phyloP scores from a whole-genome alignment of 202 grass and related monocot species.

The Setaria italica region DNA sequence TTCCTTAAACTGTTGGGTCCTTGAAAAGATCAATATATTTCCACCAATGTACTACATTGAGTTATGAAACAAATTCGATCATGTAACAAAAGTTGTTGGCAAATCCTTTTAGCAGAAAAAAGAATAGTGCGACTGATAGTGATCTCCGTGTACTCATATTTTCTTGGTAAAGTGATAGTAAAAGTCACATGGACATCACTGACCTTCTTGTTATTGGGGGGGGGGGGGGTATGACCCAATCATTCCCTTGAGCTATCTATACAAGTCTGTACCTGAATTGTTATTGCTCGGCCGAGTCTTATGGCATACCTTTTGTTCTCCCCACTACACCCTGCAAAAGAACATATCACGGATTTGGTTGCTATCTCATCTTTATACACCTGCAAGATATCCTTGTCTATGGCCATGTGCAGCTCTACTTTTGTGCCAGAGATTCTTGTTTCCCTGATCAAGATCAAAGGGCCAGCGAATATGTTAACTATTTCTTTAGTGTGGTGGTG shows the following conservation, averaged over 20 bases:
- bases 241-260: conserved; percentile 15
- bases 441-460: conserved; percentile 33
- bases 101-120: neutral
- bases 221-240: neutral
- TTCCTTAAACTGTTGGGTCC: neutral
- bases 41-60: neutral
- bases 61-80: neutral
- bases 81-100: neutral
- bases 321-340: conserved; percentile 52
- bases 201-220: neutral
- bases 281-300: conserved; percentile 42
- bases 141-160: neutral
- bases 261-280: conserved; percentile 42
- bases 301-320: conserved; percentile 43
- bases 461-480: conserved; percentile 25
- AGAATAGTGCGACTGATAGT: neutral
- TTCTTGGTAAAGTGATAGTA: neutral
- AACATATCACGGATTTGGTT: conserved; percentile 52
- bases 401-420: conserved; percentile 6
- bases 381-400: conserved; percentile 57
- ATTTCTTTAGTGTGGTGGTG: conserved; percentile 7
- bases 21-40: conserved; percentile 11
- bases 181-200: conserved; percentile 13
- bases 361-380: conserved; percentile 57
- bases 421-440: conserved; percentile 38